Percentiles rank a stretch among this genome's conserved stretches.
Conservation (phyloP, 2,329 filamentous ascomycete species). For the Exophiala oligosperma region DNA sequence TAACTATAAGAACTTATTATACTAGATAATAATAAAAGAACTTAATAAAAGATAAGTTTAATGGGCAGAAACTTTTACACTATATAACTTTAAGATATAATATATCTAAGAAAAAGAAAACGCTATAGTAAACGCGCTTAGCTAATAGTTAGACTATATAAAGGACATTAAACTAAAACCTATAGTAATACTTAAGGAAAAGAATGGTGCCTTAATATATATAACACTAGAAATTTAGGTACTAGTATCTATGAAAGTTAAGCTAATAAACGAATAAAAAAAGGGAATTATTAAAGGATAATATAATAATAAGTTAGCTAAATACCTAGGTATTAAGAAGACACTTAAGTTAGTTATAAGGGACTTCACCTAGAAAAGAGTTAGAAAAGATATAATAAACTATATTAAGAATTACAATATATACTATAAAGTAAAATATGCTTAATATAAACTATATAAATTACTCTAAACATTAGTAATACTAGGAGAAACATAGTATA, state of each 20-base stretch:
- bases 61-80: background rate
- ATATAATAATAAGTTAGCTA: background rate
- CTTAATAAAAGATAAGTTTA: conserved; percentile 12
- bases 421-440: conserved; percentile 12
- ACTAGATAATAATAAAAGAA: conserved; percentile 15
- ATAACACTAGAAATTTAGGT: background rate
- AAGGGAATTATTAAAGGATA: conserved; percentile 4
- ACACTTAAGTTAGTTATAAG: conserved; percentile 15
- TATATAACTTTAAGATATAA: conserved; percentile 20
- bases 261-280: conserved; percentile 1
- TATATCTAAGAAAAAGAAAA: conserved; percentile 18
- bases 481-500: background rate
- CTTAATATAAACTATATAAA: conserved; percentile 15
- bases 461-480: background rate
- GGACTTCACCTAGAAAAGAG: conserved; percentile 7
- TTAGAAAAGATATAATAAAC: conserved; percentile 12
- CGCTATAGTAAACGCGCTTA: conserved; percentile 6
- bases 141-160: conserved; percentile 16
- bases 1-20: conserved; percentile 22
- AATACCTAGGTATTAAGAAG: conserved; percentile 15
- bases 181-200: background rate
- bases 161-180: background rate
- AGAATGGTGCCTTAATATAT: conserved; percentile 2
- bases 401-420: conserved; percentile 13
- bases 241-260: background rate